Evolutionary conservation across 73 alveolate genomes (phyloP).

Genomic region (Durusdinium trenchii): DNA sequence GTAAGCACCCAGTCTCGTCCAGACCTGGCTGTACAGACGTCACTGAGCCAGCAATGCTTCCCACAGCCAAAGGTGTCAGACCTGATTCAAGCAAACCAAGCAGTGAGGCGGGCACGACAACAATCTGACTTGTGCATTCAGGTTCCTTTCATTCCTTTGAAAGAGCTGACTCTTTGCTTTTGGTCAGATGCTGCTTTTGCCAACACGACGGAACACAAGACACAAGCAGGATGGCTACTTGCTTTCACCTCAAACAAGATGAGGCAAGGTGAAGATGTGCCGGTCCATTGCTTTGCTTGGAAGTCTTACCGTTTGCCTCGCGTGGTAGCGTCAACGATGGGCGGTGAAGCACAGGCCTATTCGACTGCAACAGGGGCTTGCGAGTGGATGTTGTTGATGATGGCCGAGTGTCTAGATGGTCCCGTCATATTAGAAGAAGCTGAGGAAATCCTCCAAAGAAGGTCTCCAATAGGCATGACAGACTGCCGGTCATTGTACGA

Average conservation of each 20-base stretch:
- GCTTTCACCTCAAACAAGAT: neutral
- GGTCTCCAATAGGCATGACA: neutral
- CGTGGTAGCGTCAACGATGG: slow-evolving; percentile 17
- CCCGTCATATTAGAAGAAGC: neutral
- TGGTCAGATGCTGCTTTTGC: neutral
- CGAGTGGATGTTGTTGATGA: neutral
- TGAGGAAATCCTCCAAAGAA: neutral
- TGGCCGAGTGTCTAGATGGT: neutral
- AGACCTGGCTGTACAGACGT: neutral
- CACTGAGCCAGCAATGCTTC: neutral
- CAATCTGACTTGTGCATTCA: neutral
- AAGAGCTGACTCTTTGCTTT: neutral
- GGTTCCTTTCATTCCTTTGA: neutral
- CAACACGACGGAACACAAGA: neutral
- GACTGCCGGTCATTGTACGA: neutral
- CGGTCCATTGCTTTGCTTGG: neutral
- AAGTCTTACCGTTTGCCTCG: neutral
- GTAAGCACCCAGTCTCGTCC: neutral
- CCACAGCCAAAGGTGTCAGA: neutral
- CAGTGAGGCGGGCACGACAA: neutral
- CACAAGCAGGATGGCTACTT: neutral
- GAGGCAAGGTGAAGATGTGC: neutral
- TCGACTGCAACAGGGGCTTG: neutral
- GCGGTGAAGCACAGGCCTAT: slow-evolving; percentile 35
- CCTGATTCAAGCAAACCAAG: neutral